Percentiles rank a stretch among this genome's conserved stretches.
Conservation (phyloP, 148 eudicot genomes). For the Spergularia bocconei region DNA sequence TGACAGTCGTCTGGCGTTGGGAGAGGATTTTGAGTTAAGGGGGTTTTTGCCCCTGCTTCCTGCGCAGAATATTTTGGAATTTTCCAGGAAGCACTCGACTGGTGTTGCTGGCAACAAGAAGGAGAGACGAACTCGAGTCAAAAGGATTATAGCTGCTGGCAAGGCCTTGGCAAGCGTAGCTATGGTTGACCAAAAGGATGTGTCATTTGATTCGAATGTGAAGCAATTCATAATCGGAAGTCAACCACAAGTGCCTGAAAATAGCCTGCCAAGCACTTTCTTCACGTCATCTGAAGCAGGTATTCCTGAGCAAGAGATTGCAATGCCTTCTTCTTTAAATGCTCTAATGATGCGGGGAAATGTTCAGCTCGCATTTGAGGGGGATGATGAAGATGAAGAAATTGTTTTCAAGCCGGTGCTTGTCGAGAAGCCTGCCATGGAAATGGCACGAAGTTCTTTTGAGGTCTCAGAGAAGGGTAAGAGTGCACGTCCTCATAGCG, state of each 20-base stretch:
- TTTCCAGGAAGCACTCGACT: conserved; percentile 43
- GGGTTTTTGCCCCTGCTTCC: conserved; percentile 59
- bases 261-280: conserved; percentile 16
- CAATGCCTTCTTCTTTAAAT: conserved; percentile 22
- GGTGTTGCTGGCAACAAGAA: conserved; percentile 44
- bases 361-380: conserved; percentile 29
- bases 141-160: conserved; percentile 52
- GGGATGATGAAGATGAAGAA: conserved; percentile 58
- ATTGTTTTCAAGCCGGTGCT: conserved; percentile 54
- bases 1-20: conserved; percentile 46
- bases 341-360: conserved; percentile 27
- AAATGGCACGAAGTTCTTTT: conserved; percentile 19
- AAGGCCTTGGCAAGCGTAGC: conserved; percentile 44
- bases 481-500: conserved; percentile 16
- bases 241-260: conserved; percentile 30
- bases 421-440: conserved; percentile 38
- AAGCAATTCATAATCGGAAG: conserved; percentile 43
- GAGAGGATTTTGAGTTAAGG: conserved; percentile 59
- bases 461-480: conserved; percentile 19
- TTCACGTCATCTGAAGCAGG: conserved; percentile 20
- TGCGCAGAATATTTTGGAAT: conserved; percentile 49
- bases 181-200: conserved; percentile 42
- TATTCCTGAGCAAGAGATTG: conserved; percentile 18
- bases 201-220: conserved; percentile 38
- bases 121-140: conserved; percentile 48